Evolutionary conservation across 1,284 basidiomycete species (phyloP).

Genomic region (Ustilago loliicola): DNA sequence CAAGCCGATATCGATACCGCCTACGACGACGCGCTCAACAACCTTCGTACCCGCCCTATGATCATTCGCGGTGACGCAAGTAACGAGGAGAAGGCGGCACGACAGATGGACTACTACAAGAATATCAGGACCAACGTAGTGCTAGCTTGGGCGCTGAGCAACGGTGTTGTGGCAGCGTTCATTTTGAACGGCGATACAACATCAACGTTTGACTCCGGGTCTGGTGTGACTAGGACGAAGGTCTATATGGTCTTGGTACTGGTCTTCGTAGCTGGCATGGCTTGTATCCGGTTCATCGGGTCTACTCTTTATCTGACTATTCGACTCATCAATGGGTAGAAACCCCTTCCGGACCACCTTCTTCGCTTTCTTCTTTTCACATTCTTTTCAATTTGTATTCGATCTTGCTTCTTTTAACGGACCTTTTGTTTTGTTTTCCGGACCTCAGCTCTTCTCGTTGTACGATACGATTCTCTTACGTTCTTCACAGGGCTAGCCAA

Average conservation of each 20-base stretch:
- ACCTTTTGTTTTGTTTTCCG: not conserved
- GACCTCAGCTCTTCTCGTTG: slow-evolving; percentile 1
- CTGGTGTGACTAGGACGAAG: slow-evolving; percentile 59
- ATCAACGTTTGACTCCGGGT: slow-evolving; percentile 48
- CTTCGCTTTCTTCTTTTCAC: slow-evolving; percentile 1
- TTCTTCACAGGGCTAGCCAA: not conserved
- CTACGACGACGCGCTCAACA: slow-evolving; percentile 88
- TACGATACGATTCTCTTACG: not conserved
- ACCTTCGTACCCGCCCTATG: slow-evolving; percentile 78
- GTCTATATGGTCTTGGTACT: slow-evolving; percentile 67
- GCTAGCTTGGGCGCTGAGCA: slow-evolving; percentile 85
- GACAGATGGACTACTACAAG: slow-evolving; percentile 71
- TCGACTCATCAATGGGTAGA: slow-evolving; percentile 52
- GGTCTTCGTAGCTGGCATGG: slow-evolving; percentile 66
- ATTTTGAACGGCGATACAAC: slow-evolving; percentile 59
- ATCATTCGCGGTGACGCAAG: slow-evolving; percentile 68
- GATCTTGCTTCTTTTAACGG: slow-evolving; percentile 1
- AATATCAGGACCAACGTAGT: slow-evolving; percentile 92
- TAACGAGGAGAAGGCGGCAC: slow-evolving; percentile 62
- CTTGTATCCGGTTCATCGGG: slow-evolving; percentile 64
- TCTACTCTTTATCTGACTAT: slow-evolving; percentile 62
- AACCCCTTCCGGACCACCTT: not conserved
- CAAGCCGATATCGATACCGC: slow-evolving; percentile 87
- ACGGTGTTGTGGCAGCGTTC: slow-evolving; percentile 72
- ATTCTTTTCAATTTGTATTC: not conserved